phyloP scores from a whole-genome alignment of 2,329 filamentous ascomycete genomes.

The Xylaria sp. region DNA sequence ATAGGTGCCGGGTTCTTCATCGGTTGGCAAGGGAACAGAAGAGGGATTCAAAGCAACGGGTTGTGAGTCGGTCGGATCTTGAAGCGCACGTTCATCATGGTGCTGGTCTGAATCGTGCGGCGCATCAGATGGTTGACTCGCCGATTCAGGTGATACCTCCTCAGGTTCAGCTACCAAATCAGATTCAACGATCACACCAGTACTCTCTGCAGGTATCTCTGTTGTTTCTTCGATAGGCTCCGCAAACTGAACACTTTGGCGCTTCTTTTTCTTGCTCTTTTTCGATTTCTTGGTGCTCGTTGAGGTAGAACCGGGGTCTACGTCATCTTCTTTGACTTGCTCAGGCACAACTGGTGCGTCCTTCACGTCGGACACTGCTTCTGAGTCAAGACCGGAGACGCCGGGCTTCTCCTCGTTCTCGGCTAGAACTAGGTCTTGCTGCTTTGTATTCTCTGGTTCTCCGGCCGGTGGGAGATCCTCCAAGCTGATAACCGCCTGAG shows the following conservation, averaged over 20 bases:
- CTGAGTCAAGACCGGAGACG: conserved; percentile 19
- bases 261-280: conserved; percentile 45
- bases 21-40: conserved; percentile 24
- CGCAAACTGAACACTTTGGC: conserved; percentile 40
- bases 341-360: conserved; percentile 24
- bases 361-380: conserved; percentile 33
- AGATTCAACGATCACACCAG: conserved; percentile 16
- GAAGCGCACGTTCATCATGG: background rate
- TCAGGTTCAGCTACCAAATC: conserved; percentile 32
- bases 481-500: conserved; percentile 9
- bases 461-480: conserved; percentile 25
- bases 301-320: conserved; percentile 24
- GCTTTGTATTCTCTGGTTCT: conserved; percentile 38
- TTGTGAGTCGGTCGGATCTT: background rate
- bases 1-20: conserved; percentile 13
- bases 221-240: conserved; percentile 39
- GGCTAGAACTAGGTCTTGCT: conserved; percentile 17
- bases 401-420: conserved; percentile 30
- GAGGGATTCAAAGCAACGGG: conserved; percentile 14
- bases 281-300: conserved; percentile 39
- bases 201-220: conserved; percentile 31
- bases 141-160: conserved; percentile 7
- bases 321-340: conserved; percentile 34
- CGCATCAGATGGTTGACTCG: background rate
- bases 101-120: background rate